Base-by-base conservation (phyloP, 2,329 filamentous ascomycete genomes). In the Atkinsonella texensis region DNA sequence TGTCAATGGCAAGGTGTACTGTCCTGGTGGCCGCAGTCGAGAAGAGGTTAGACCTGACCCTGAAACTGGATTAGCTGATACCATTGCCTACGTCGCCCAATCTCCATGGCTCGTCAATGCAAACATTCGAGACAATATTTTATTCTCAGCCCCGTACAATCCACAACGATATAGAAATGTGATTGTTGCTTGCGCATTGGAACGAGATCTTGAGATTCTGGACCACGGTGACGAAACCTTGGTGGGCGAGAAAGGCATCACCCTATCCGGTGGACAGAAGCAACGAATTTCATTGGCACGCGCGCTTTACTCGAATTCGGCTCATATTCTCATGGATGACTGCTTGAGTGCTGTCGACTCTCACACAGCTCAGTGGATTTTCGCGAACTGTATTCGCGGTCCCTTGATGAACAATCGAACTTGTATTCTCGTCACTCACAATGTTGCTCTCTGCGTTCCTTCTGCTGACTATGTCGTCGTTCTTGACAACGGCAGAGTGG, bases 351-450 rank as follows among this genome's bases (percentile, higher is more conserved):
- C 93, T 31, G 93, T 98, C 35, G 93, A 98, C 66, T 94, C 93
- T 3, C 93, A 98, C 61, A 97, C 93, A 0, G 90, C 90, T 2
- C 94, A 96, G 66, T 96, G 94, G 84, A 97, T 98, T 58, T 97
- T 97, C 70, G 86, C 85, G 64, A 86, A 95, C 67, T 95, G 90
- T 54, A 84, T 98, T 56, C 84, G 84, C 59, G 93, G 93, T 2
- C 87, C 88, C 6, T 70, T 98, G 49, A 97, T 98, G 93, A 72
- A 78, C 53, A 77, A 83, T 62, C 83, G 93, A 42, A 97, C 93
- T 31, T 97, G 93, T 66, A 88, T 98, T 50, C 76, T 98, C 43
- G 91, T 98, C 38, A 96, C 93, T 0, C 93, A 98, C 72, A 98
- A 97, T 62, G 80, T 93, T 31, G 80, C 87, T n/a, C 78, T 98